phyloP scores from a whole-genome alignment of 495 filamentous ascomycete genomes.

The Tuber microsphaerosporum region DNA sequence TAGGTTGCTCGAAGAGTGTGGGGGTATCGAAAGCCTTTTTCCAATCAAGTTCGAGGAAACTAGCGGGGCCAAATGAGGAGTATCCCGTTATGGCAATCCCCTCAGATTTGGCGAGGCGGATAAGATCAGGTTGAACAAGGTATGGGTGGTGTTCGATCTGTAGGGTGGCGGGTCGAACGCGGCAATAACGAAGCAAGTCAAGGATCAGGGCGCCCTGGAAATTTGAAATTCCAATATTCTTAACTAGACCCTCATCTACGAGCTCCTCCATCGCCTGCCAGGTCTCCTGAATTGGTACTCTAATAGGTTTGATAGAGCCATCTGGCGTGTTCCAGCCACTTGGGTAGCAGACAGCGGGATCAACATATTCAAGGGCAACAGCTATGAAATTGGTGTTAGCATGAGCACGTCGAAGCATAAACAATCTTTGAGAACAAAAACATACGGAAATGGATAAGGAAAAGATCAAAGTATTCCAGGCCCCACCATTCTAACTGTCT shows the following conservation, averaged over 20 bases:
- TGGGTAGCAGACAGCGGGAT: slow-evolving; percentile 68
- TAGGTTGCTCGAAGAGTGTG: slow-evolving; percentile 61
- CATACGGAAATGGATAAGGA: slow-evolving; percentile 67
- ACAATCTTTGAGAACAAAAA: not conserved
- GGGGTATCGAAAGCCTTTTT: slow-evolving; percentile 60
- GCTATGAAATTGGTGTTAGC: slow-evolving; percentile 38
- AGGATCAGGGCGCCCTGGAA: slow-evolving; percentile 76
- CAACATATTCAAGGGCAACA: slow-evolving; percentile 69
- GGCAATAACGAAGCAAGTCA: slow-evolving; percentile 78
- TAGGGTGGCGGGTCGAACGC: slow-evolving; percentile 67
- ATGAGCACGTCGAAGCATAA: not conserved
- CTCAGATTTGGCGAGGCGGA: slow-evolving; percentile 63
- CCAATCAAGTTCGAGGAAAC: slow-evolving; percentile 75
- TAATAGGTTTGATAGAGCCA: slow-evolving; percentile 52
- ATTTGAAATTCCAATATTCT: slow-evolving; percentile 82
- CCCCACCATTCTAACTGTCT: slow-evolving; percentile 75
- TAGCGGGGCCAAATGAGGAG: slow-evolving; percentile 79
- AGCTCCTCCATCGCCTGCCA: slow-evolving; percentile 80
- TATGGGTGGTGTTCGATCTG: slow-evolving; percentile 99
- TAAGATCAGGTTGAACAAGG: slow-evolving; percentile 69
- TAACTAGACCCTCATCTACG: slow-evolving; percentile 60
- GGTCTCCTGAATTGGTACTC: slow-evolving; percentile 71
- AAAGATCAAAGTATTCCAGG: slow-evolving; percentile 79
- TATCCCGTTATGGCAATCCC: slow-evolving; percentile 80
- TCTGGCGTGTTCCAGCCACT: slow-evolving; percentile 64